phyloP scores from a whole-genome alignment of 2,329 filamentous ascomycete species.

The Akanthomyces uredinophilus region DNA sequence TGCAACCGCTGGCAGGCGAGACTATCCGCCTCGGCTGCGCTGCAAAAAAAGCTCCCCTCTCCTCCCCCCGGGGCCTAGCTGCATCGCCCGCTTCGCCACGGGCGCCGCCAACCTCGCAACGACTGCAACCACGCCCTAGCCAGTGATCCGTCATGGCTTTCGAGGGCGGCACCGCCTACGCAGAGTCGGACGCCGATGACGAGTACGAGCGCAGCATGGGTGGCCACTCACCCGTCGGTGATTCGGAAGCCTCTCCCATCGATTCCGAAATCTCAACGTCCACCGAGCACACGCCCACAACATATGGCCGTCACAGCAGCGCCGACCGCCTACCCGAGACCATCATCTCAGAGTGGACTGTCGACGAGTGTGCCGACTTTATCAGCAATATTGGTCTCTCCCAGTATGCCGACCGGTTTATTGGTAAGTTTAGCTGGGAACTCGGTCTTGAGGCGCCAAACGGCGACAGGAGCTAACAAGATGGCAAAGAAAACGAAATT shows the following conservation, averaged over 20 bases:
- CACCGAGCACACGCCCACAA: conserved; percentile 73
- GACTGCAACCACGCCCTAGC: not conserved
- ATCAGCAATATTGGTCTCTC: conserved; percentile 71
- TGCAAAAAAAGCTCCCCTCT: not conserved
- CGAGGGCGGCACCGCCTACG: conserved; percentile 63
- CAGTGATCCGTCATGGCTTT: conserved; percentile 46
- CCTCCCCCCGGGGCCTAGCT: not conserved
- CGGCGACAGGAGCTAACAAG: not conserved
- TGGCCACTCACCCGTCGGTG: conserved; percentile 62
- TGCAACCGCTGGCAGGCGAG: not conserved
- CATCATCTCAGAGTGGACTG: conserved; percentile 74
- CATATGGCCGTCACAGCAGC: conserved; percentile 62
- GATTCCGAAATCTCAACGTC: conserved; percentile 66
- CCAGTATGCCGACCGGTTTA: conserved; percentile 77
- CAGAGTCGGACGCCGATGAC: conserved; percentile 77
- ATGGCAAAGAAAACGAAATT: conserved; percentile 75
- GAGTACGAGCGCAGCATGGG: conserved; percentile 72
- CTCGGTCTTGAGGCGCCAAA: not conserved
- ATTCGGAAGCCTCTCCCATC: conserved; percentile 65
- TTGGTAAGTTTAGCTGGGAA: conserved; percentile 55
- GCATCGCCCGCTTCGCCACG: not conserved
- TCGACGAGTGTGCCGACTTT: conserved; percentile 87
- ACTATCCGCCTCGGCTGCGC: not conserved
- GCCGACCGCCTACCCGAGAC: conserved; percentile 66
- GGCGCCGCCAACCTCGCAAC: not conserved